Evolutionary conservation across 2,329 filamentous ascomycete species (phyloP), one percentile per base, ranked within the genome.

Genomic region (Aspergillus intermedius): DNA sequence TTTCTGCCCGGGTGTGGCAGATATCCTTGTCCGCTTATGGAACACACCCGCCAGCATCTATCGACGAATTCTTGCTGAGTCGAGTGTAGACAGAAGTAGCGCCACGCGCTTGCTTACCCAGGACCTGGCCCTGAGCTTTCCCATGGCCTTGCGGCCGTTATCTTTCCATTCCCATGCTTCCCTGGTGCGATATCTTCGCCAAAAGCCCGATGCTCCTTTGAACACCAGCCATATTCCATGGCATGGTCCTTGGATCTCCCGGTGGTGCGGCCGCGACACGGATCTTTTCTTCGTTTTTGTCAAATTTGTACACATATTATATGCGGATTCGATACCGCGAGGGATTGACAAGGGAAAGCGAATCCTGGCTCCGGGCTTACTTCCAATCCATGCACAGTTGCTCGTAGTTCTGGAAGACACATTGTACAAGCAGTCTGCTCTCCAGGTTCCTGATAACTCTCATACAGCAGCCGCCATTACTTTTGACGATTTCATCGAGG

Each of bases 211-310:
- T 7, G 73, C 85, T 46, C 85, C 88, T 1, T 65, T 90, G 35
- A 79, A 83, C 25, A 81, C 86, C 4, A 77, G 82, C 25, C 82
- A 84, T 54, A 83, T 95, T n/a, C 76, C 83, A 40, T 96, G 91
- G 90, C 82, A 86, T 59, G 88, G 88, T 1, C 83, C 84, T 1
- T 96, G 91, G 91, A 75, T 88, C 6, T 81, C 86, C 35, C 82
- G 89, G 52, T 96, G 91, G 91, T 85, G 82, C 52, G 91, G 91
- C 12, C 82, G 83, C 2, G 90, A 95, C 59, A 94, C 87, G 3
- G 91, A 95, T 61, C 74, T 96, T 30, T 88, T 95, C 64, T 95
- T 91, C 70, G 86, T 94, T 41, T 96, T 96, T 61, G 82, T 84
- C 71, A 95, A 95, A 68, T 85, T 93, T 64, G 94, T 87, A 59